A percentile compares a stretch with the other conserved stretches of the same genome.
Conservation (phyloP, 2,329 filamentous ascomycete species). For the Juglanconis oblonga region DNA sequence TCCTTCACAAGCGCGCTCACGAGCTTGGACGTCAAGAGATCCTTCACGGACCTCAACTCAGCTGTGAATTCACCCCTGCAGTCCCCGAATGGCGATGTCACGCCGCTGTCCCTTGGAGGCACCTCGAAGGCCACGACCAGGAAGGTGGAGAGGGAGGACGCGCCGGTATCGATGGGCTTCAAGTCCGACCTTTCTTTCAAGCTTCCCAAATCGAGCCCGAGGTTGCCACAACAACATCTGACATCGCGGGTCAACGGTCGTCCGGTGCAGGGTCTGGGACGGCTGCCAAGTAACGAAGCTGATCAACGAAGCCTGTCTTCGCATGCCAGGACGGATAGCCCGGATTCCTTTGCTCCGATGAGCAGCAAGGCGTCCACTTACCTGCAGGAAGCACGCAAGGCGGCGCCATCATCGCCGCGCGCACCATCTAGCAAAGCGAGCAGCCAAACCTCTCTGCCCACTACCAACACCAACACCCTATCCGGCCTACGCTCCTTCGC, state of each 20-base stretch:
- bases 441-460: background rate
- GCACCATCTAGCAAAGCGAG: slow-evolving; percentile 19
- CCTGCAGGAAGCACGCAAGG: slow-evolving; percentile 34
- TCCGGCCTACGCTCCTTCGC: slow-evolving; percentile 13
- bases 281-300: background rate
- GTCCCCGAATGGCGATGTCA: slow-evolving; percentile 6
- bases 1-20: slow-evolving; percentile 24
- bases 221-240: background rate
- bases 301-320: background rate
- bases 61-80: background rate
- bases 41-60: slow-evolving; percentile 6
- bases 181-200: slow-evolving; percentile 1
- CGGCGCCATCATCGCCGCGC: slow-evolving; percentile 25
- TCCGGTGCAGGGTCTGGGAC: background rate
- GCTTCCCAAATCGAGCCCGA: background rate
- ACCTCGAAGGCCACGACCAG: background rate
- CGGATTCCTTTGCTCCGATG: slow-evolving; percentile 22
- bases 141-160: background rate
- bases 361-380: slow-evolving; percentile 30
- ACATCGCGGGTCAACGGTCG: background rate
- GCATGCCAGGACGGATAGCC: slow-evolving; percentile 18
- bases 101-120: slow-evolving; percentile 6
- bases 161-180: background rate
- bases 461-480: slow-evolving; percentile 11
- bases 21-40: slow-evolving; percentile 17